Base-by-base conservation (phyloP, 768 basidiomycete genomes). In the Dioszegia crocea region DNA sequence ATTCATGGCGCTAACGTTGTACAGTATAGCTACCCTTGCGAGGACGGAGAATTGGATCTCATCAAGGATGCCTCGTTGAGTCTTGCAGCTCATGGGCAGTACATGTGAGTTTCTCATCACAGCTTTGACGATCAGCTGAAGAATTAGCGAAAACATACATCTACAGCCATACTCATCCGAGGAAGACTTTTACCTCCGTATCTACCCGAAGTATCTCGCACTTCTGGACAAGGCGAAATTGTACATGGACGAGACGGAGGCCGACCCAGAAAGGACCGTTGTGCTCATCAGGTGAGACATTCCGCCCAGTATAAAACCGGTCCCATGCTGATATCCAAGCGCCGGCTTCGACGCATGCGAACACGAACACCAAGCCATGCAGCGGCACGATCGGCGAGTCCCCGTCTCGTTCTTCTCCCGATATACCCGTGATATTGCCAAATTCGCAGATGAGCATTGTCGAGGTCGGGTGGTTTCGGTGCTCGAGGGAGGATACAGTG, bases 281-380 rank as follows among this genome's bases (percentile, higher is more conserved):
- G 79, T 99, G 3, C 86, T 96, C 70, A 87, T 99, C 69, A 93
- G 91, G 92, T 86, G 12, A 8, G 80, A n/a, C 60, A 26, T 27
- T 33, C 33, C 6, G 33, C 33, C 33, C 33, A 33, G 23, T 11
- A 17, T 24, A 4, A 38, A 30, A 29, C 10, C 6, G 24, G 21
- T 6, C 2, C 14, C 27, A 36, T 23, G 21, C 30, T 29, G 33
- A 56, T 43, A 8, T 2, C 12, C 9, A 63, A 93, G 91, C 64
- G 90, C 89, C 62, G 94, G 94, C 0, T 91, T 97, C 79, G 94
- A 99, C 65, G 93, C 93, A 0, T 89, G 86, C 51, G 88, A 92
- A 70, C 91, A 96, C 68, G 94, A 99, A 71, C 85, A 87, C 61
- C 79, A 83, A 12, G 86, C 85, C 2, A 99, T 99, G 94, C 91